Base-by-base conservation (phyloP, 176 grass and related monocot genomes). In the Oryza australiensis region DNA sequence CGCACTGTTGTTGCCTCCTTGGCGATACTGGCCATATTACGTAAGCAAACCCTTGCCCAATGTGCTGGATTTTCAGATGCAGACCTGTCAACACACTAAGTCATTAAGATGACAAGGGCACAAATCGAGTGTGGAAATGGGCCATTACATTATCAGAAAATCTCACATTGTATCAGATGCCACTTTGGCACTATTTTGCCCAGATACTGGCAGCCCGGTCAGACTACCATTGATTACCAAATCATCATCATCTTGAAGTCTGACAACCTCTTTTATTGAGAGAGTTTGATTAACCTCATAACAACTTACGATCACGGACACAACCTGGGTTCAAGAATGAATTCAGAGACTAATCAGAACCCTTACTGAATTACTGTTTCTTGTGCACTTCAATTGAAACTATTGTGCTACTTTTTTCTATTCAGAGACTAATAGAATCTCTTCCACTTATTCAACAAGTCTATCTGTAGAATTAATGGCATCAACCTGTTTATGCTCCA, bases 11-110 rank as follows among this genome's bases (percentile, higher is more conserved):
- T 93, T 66, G 96, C 89, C 72, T 94, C 96, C 82, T 87, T 90
- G 13, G 96, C 96, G 55, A 99, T 88, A 85, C 90, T 90, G 49
- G 96, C 89, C 93, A 99, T 95, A 86, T 99, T 95, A 59, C 80
- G 77, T 73, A 99, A 95, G 79, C 93, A 95, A 76, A 95, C 74
- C 77, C 87, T 91, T 41, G 96, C 86, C 96, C 96, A 99, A 28
- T 95, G 87, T 16, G 73, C 72, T 66, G 91, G 93, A 78, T 88
- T 93, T 82, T 86, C 89, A 63, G 82, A 91, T n/a, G 51, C 41
- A 70, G 80, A 79, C 96, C 96, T 99, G 85, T 9, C 59, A 66
- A 77, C 28, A 80, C 68, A 85, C 53, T 84, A 83, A 89, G n/a
- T 26, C 29, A 70, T 73, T 76, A 72, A 74, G 48, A 67, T 80